Conservation (phyloP, 1,284 basidiomycete species). For the Malassezia psittaci region DNA sequence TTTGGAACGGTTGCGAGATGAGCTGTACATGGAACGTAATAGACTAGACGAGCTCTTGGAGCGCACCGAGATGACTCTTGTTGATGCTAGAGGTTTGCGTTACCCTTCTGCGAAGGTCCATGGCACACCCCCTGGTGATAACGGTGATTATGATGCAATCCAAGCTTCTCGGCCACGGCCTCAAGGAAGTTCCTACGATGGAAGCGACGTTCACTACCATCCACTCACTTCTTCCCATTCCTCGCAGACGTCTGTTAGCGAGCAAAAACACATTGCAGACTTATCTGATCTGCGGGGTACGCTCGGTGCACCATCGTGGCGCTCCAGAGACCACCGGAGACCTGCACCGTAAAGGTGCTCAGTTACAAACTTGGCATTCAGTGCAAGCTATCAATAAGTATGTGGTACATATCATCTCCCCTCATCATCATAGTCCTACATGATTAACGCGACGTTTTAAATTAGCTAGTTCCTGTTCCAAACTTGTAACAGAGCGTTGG, state of each 20-base stretch:
- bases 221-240: neutral
- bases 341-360: neutral
- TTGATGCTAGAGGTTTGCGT: slow-evolving; percentile 15
- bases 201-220: neutral
- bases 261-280: neutral
- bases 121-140: neutral
- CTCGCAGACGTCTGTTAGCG: neutral
- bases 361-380: too few species aligned
- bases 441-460: slow-evolving; percentile 8
- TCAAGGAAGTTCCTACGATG: too few species aligned
- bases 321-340: neutral
- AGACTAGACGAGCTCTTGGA: slow-evolving; percentile 32
- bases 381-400: too few species aligned
- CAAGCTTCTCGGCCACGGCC: neutral
- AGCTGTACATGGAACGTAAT: slow-evolving; percentile 31
- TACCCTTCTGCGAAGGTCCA: neutral
- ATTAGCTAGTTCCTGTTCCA: slow-evolving; percentile 10
- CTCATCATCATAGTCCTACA: slow-evolving; percentile 1
- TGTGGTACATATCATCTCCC: neutral
- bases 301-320: neutral
- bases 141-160: neutral
- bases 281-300: neutral
- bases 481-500: slow-evolving; percentile 1
- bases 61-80: slow-evolving; percentile 30
- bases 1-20: slow-evolving; percentile 32